Conservation (phyloP, 352 stramenopile species). For the Phytophthora aleatoria region DNA sequence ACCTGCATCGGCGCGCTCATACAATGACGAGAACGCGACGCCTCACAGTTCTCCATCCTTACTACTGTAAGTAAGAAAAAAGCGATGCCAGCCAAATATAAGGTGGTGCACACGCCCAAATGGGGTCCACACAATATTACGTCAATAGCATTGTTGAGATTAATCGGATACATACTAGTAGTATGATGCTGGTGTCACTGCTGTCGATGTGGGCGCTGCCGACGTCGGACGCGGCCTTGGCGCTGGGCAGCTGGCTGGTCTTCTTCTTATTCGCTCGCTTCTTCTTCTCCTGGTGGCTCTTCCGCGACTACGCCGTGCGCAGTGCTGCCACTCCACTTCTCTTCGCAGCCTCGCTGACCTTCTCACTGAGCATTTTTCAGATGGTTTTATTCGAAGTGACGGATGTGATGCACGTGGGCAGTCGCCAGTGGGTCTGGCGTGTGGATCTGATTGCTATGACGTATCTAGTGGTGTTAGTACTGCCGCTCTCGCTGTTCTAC, state of each 20-base stretch:
- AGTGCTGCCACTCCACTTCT: constrained; percentile 57
- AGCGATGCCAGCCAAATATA: no score
- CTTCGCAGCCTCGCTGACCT: constrained; percentile 77
- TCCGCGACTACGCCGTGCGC: constrained; percentile 84
- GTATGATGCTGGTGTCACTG: constrained; percentile 7
- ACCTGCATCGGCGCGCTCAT: constrained; percentile 18
- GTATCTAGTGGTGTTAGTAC: constrained; percentile 75
- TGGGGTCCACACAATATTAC: no score
- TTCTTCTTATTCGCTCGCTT: constrained; percentile 75
- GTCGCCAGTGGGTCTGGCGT: constrained; percentile 79
- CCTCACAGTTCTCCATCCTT: no score
- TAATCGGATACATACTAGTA: no score
- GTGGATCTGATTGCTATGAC: constrained; percentile 80
- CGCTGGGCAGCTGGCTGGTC: constrained; percentile 48
- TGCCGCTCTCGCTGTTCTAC: constrained; percentile 80
- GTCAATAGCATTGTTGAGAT: no score
- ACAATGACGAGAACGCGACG: neutral
- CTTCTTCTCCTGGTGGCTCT: constrained; percentile 88
- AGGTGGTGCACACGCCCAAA: no score
- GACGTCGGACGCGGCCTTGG: constrained; percentile 32
- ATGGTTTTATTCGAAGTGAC: constrained; percentile 85
- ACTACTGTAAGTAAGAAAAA: no score
- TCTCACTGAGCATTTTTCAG: constrained; percentile 82
- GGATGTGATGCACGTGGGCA: constrained; percentile 60
- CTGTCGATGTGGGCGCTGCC: constrained; percentile 35